phyloP scores from a whole-genome alignment of 441 rosid species.

The Macaranga tanarius region DNA sequence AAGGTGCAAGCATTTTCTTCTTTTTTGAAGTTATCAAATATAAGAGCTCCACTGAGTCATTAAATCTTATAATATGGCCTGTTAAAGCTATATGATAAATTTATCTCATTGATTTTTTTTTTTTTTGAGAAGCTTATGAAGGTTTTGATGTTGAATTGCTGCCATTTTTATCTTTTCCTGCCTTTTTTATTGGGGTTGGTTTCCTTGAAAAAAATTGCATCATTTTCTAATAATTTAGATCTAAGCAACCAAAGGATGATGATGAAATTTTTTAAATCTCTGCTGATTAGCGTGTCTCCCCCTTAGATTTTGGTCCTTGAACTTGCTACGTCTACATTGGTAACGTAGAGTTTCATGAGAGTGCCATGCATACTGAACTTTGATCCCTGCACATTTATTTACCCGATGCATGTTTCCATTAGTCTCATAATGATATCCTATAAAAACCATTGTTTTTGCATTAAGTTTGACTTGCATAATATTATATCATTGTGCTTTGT shows the following conservation, averaged over 20 bases:
- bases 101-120: not conserved
- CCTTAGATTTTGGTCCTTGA: not conserved
- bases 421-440: not conserved
- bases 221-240: not conserved
- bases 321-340: not conserved
- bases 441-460: not conserved
- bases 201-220: not conserved
- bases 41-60: not conserved
- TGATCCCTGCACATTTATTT: not conserved
- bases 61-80: not conserved
- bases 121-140: not conserved
- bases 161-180: not conserved
- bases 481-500: too few relatives aligned
- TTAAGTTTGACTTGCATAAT: not conserved
- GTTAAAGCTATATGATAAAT: constrained; percentile 1
- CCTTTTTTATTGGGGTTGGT: not conserved
- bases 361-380: not conserved
- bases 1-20: not conserved
- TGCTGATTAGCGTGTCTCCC: not conserved
- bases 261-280: not conserved
- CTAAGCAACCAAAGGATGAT: not conserved
- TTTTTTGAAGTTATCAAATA: not conserved
- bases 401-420: not conserved
- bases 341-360: too few relatives aligned
- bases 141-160: not conserved